These are phyloP conservation scores for Blattamonas nauphoetae DNA, from an alignment of 78 protist genomes.

Conservation along the genomic window DNA sequence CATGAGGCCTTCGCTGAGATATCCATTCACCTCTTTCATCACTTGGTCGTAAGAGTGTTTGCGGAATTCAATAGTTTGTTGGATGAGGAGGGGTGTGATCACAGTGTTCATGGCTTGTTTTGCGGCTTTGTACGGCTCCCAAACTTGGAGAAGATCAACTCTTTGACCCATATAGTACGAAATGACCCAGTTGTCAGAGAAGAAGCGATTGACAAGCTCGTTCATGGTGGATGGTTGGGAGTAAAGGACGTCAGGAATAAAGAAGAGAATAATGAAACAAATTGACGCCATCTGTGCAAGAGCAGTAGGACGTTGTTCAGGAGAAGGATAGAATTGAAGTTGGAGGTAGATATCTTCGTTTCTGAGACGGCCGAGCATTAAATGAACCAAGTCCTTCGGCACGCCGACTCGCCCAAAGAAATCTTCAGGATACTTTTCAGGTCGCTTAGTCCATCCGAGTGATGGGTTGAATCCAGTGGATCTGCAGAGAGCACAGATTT, in stretches of 20 bases:
- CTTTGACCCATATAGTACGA: slow-evolving; percentile 82
- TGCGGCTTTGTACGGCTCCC: slow-evolving; percentile 84
- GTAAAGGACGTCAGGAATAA: slow-evolving; percentile 71
- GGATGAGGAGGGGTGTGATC: slow-evolving; percentile 23
- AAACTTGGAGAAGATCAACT: slow-evolving; percentile 71
- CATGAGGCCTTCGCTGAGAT: slow-evolving; percentile 69
- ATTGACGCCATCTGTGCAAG: slow-evolving; percentile 82
- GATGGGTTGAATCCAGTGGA: slow-evolving; percentile 37
- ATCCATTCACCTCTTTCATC: background rate
- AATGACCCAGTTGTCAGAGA: slow-evolving; percentile 88
- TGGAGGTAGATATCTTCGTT: slow-evolving; percentile 86
- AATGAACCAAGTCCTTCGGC: slow-evolving; percentile 36
- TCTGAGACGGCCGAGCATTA: slow-evolving; percentile 77
- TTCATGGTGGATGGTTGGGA: slow-evolving; percentile 71
- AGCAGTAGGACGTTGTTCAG: slow-evolving; percentile 90
- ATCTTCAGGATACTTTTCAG: slow-evolving; percentile 75
- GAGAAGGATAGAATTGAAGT: slow-evolving; percentile 71
- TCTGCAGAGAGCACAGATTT: slow-evolving; percentile 65
- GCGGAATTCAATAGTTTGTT: background rate
- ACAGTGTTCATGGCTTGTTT: slow-evolving; percentile 74
- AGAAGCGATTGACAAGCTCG: slow-evolving; percentile 89
- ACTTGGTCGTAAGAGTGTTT: background rate
- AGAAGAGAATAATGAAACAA: slow-evolving; percentile 81
- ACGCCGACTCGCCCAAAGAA: slow-evolving; percentile 50
- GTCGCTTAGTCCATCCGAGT: slow-evolving; percentile 28